Evolutionary conservation across 176 grass and related monocot species (phyloP).

Genomic region (Elaeis guineensis): DNA sequence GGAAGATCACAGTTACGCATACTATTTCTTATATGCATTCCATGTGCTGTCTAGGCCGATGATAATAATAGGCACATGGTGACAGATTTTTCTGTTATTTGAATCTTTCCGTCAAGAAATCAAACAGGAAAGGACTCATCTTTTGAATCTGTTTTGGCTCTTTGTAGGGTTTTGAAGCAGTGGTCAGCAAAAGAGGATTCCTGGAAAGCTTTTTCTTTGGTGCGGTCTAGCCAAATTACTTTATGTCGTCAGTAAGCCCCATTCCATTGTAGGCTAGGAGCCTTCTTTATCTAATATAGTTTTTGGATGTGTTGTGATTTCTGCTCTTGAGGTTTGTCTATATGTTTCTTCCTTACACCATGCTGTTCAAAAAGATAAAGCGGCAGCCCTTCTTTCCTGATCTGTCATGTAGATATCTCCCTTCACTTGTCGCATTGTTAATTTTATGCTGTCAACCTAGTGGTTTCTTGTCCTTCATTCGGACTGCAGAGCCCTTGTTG

Average conservation of each 20-base stretch:
- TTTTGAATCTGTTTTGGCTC: slow-evolving; percentile 24
- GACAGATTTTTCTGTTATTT: no score
- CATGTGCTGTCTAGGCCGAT: not conserved
- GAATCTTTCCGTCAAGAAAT: slow-evolving; percentile 11
- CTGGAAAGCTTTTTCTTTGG: not conserved
- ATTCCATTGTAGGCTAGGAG: not conserved
- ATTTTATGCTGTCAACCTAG: no score
- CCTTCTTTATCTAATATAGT: no score
- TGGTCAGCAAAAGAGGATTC: not conserved
- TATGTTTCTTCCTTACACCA: slow-evolving; percentile 11
- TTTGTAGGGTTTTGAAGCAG: slow-evolving; percentile 28
- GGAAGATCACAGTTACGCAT: not conserved
- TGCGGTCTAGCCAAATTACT: slow-evolving; percentile 31
- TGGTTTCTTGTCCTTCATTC: not conserved
- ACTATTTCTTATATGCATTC: not conserved
- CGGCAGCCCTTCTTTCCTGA: slow-evolving; percentile 16
- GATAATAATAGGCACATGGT: slow-evolving; percentile 11
- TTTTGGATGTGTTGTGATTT: no score
- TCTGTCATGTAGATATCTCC: slow-evolving; percentile 50
- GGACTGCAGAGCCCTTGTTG: not conserved
- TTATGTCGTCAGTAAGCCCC: slow-evolving; percentile 7
- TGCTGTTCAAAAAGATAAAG: slow-evolving; percentile 30
- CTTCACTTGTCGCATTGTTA: not conserved
- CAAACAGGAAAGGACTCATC: slow-evolving; percentile 23
- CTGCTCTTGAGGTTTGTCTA: no score